Base-by-base conservation (phyloP, 1,284 basidiomycete species). In the Chondrostereum purpureum region DNA sequence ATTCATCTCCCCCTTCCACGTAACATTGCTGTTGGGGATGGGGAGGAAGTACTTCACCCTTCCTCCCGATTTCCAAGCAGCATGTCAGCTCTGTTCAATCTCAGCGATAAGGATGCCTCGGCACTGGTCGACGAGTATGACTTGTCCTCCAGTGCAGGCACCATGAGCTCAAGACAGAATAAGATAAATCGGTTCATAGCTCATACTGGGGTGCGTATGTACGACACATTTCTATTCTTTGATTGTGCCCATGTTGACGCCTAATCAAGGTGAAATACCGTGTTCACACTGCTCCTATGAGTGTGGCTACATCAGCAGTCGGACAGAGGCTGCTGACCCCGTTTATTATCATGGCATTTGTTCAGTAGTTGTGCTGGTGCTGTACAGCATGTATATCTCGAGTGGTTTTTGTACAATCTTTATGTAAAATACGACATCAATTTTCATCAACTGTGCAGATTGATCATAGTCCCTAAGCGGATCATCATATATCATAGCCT, bases 111-210 rank as follows among this genome's bases (percentile, higher is more conserved):
- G 12, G 56, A 60, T 18, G 65, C 69, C 2, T 61, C 59, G 42
- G 58, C 55, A 21, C 63, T 74, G 0, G 54, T 72, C 23, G 55
- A 52, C 20, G 69, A 75, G 40, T 75, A 74, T 53, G 68, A 67
- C 2, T 56, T 75, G 8, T 8, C 27, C n/a, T n/a, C n/a, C n/a
- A n/a, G n/a, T n/a, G n/a, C n/a, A n/a, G n/a, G n/a, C n/a, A n/a
- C n/a, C n/a, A n/a, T n/a, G n/a, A n/a, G n/a, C n/a, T n/a, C 5
- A 10, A 20, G 63, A 43, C 69, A 69, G 43, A 56, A 60, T 34
- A 64, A 68, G 46, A 54, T 76, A 39, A 73, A 73, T 47, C 61
- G 50, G 17, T 70, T 75, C 52, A 67, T 72, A 67, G 50, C 61
- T 14, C 66, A 69, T 52, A 72, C 75, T 36, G 73, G 73, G 53